phyloP scores from a whole-genome alignment of 139 green algal species.

The Chlorokybus atmophyticus region DNA sequence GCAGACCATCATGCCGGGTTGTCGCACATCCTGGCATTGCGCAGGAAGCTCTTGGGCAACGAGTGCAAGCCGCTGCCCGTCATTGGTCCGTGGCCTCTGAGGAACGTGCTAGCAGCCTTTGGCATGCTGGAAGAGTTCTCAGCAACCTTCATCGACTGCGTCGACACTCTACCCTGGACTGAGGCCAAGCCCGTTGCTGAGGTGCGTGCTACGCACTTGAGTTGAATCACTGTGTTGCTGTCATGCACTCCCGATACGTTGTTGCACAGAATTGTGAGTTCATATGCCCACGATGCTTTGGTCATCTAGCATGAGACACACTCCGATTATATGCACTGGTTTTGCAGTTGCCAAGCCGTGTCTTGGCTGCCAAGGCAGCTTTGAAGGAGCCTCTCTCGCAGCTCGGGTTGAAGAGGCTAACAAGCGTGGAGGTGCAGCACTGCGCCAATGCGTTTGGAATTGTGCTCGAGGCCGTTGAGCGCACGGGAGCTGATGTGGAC shows the following conservation, averaged over 20 bases:
- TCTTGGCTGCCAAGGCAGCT: too few relatives aligned
- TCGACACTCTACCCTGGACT: too few relatives aligned
- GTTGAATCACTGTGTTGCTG: too few relatives aligned
- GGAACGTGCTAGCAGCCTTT: constrained; percentile 49
- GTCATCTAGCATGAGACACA: too few relatives aligned
- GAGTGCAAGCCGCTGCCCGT: constrained; percentile 49
- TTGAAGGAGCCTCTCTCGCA: too few relatives aligned
- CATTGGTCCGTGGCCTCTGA: constrained; percentile 62
- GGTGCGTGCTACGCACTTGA: too few relatives aligned
- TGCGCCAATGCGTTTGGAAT: constrained; percentile 64
- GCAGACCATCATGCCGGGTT: constrained; percentile 91
- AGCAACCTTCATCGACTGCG: constrained; percentile 51
- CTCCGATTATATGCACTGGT: too few relatives aligned
- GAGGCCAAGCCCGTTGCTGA: too few relatives aligned
- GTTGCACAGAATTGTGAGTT: too few relatives aligned
- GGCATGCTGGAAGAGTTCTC: constrained; percentile 40
- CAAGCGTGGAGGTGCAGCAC: constrained; percentile 49
- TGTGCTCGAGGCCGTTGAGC: constrained; percentile 39
- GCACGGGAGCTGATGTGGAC: background rate
- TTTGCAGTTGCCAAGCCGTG: too few relatives aligned
- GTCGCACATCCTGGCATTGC: constrained; percentile 37
- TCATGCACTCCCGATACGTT: too few relatives aligned
- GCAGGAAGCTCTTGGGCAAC: constrained; percentile 29
- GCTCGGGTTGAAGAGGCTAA: constrained; percentile 45
- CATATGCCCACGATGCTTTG: too few relatives aligned